Base-by-base conservation (phyloP, 441 rosid genomes). In the Pelargonium myrrhifolium region DNA sequence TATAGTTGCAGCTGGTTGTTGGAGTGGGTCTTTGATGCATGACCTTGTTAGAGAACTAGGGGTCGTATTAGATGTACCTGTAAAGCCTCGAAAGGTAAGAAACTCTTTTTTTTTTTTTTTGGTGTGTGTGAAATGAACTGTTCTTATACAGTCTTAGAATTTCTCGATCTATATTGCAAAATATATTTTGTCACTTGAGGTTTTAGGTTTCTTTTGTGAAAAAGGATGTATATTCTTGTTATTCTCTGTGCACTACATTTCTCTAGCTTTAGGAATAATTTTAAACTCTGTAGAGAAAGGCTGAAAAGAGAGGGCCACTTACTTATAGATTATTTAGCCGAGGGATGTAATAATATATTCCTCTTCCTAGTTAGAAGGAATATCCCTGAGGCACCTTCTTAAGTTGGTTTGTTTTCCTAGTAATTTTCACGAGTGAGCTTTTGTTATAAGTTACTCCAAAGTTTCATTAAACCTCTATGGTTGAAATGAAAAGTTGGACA, bases 1-100 rank as follows among this genome's bases (percentile, higher is more conserved):
- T 72, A 70, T 93, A 40, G 75, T 93, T 74, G 96, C 98, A 45
- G 87, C 98, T 74, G 98, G 97, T 82, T 83, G 88, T 83, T 93
- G 97, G 98, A 90, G 88, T 81, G 91, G 94, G 12, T 78, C 90
- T 80, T 70, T 90, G 78, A 83, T 81, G 84, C 79, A 73, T 65
- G 81, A 85, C 40, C 68, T 89, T 66, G 74, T 88, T 68, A 82
- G 75, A 73, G 89, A 81, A 42, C 79, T 79, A 72, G 75, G 84
- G 67, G 67, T 81, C 28, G 51, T 71, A 4, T 43, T 86, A 68
- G 81, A 82, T 14, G 77, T 90, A 68, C 97, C 92, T 72, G 89
- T 93, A 64, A 87, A 82, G 79, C 98, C 98, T 72, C 85, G 98
- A 20, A 93, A 93, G 97, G 97, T 90, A 56, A 14, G 78, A 56